A percentile compares a stretch with the other conserved stretches of the same genome.
Conservation (phyloP, 192 early-diverging fungal species). For the Rhizophlyctis rosea region DNA sequence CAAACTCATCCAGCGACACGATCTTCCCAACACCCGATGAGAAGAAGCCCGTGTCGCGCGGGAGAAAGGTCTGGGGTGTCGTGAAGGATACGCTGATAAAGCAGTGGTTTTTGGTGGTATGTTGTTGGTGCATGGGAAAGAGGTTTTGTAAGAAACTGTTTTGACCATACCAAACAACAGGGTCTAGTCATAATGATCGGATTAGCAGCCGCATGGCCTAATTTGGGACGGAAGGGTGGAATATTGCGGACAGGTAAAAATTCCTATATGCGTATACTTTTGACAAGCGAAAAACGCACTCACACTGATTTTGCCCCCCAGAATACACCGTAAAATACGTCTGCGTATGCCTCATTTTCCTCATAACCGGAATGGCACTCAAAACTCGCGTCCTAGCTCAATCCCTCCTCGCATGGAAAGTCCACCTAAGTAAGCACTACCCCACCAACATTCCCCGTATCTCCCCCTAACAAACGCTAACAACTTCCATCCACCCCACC, state of each 20-base stretch:
- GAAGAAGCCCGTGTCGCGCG: too few species aligned
- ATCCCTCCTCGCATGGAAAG: conserved; percentile 51
- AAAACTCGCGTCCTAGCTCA: conserved; percentile 54
- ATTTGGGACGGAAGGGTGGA: conserved; percentile 50
- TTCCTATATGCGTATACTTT: not conserved
- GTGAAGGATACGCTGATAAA: conserved; percentile 30
- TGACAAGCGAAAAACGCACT: not conserved
- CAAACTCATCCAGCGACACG: too few species aligned
- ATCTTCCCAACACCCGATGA: too few species aligned
- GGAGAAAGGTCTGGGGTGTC: too few species aligned
- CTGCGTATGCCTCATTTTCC: conserved; percentile 59
- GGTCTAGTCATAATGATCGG: conserved; percentile 62
- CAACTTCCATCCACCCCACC: too few species aligned
- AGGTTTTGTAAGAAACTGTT: conserved; percentile 12
- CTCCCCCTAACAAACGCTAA: not conserved
- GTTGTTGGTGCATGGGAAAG: not conserved
- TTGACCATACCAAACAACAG: too few species aligned
- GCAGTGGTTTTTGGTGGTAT: conserved; percentile 56
- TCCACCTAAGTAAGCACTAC: conserved; percentile 45
- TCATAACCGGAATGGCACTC: conserved; percentile 60
- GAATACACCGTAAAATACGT: conserved; percentile 70
- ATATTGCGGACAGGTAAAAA: conserved; percentile 18
- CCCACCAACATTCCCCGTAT: not conserved
- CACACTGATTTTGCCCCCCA: conserved; percentile 39
- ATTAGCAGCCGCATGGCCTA: conserved; percentile 60